phyloP scores from a whole-genome alignment of 768 basidiomycete species.

The Hydnomerulius pinastri region DNA sequence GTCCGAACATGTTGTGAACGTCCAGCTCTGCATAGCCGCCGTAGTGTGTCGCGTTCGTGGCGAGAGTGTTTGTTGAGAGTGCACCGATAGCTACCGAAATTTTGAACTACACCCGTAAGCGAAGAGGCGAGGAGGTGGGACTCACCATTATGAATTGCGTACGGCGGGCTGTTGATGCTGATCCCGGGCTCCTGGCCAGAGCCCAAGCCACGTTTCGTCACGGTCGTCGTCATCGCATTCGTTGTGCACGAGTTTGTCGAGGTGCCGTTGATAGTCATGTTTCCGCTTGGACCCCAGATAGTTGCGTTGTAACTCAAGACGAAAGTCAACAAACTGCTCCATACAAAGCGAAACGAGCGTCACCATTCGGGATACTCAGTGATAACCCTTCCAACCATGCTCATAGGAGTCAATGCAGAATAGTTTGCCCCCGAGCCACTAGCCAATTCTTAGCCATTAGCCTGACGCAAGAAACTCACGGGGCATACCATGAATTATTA shows the following conservation, averaged over 20 bases:
- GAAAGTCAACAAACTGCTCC: not conserved
- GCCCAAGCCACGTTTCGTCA: conserved; percentile 47
- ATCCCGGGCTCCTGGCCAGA: conserved; percentile 47
- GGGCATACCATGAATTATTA: conserved; percentile 51
- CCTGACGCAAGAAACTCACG: conserved; percentile 30
- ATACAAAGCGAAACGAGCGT: conserved; percentile 3
- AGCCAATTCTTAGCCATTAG: conserved; percentile 56
- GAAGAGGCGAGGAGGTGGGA: not conserved
- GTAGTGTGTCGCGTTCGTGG: conserved; percentile 67
- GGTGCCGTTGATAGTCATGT: conserved; percentile 64
- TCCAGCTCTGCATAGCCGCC: conserved; percentile 60
- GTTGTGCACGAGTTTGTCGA: conserved; percentile 47
- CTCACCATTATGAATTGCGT: conserved; percentile 67
- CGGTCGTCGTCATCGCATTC: conserved; percentile 40
- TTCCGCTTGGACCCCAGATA: conserved; percentile 63
- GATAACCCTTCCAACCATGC: conserved; percentile 49
- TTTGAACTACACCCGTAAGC: conserved; percentile 29
- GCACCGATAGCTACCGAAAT: conserved; percentile 47
- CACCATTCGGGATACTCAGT: conserved; percentile 68
- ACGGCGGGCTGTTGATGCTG: conserved; percentile 57
- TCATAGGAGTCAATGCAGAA: conserved; percentile 57
- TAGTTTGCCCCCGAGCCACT: conserved; percentile 52
- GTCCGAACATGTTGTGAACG: conserved; percentile 68
- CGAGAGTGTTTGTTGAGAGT: too few species aligned
- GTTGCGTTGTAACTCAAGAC: conserved; percentile 54